Base-by-base conservation (phyloP, 768 basidiomycete species). In the Russula olivacea region DNA sequence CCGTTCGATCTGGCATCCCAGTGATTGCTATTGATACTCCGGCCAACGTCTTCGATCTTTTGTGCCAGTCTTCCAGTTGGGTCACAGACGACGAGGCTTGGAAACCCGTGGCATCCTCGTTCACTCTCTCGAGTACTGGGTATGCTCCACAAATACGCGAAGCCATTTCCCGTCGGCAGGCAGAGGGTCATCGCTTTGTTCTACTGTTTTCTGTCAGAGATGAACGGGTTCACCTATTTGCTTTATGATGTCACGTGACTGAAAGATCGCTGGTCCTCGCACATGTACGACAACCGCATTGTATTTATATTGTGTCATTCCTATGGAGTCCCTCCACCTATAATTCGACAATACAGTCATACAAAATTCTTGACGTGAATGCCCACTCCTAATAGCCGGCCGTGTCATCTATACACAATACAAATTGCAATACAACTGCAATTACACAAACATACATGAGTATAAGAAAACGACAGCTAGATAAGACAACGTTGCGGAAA, bases 41-140 rank as follows among this genome's bases (percentile, higher is more conserved):
- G 1, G 71, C 79, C 0, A 62, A 74, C 8, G 79, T 83, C 1
- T 91, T 91, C 65, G 87, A 90, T 52, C 68, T 76, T 2, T 81
- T 93, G 77, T 77, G 79, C 32, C 80, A 76, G 69, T 82, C 72
- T 40, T 70, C 83, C 4, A 71, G 75, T 17, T 92, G 91, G 91
- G 73, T 91, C 28, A 79, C 79, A 5, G 88, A 90, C 63, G 91
- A 93, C 49, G 88, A 91, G 43, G 76, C 78, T 0, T 90, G 91
- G 88, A 87, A 84, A 72, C 63, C 76, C 2, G 77, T 91, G 43
- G 70, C 78, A 8, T 75, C 78, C 0, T 71, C 73, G 10, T 87
- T 90, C 72, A 83, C 86, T 0, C 74, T 79, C 30, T 78, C 82
- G 50, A 80, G 83, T 56, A 76, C 80, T 8, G 78, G 80, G 3